Percentiles rank a stretch among this genome's conserved stretches.
Conservation (phyloP, 108 stramenopile genomes). For the Aurantiochytrium sp. region DNA sequence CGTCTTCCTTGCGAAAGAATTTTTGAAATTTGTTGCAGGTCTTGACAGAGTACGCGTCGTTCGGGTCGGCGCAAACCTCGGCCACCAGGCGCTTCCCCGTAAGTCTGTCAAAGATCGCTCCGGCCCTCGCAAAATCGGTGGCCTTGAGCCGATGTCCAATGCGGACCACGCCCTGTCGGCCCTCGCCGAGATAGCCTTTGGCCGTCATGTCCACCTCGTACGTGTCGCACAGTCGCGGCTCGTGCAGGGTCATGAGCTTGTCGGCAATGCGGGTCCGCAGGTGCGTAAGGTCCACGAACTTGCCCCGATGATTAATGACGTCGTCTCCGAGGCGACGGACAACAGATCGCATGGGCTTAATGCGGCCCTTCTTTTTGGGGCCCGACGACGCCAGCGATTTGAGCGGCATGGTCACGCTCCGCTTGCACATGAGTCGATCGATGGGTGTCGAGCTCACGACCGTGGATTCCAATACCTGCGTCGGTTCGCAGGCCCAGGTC, state of each 20-base stretch:
- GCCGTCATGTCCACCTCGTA: neutral
- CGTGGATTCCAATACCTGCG: neutral
- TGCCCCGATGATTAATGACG: neutral
- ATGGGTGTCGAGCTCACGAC: neutral
- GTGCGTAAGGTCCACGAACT: neutral
- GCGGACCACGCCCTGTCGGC: neutral
- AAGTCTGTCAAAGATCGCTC: neutral
- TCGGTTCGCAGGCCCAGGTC: neutral
- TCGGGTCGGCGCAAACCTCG: neutral
- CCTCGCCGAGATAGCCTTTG: neutral
- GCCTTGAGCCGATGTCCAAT: neutral
- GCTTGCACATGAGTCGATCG: neutral
- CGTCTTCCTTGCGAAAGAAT: neutral
- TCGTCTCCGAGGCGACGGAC: neutral
- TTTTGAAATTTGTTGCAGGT: slow-evolving; percentile 15
- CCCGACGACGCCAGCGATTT: neutral
- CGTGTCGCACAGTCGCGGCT: neutral
- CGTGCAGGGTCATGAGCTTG: neutral
- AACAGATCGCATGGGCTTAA: neutral
- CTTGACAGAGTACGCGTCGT: neutral
- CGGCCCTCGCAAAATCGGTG: neutral
- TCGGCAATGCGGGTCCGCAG: neutral
- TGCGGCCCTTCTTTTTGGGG: neutral
- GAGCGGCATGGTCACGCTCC: neutral
- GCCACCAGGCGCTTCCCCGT: neutral